Conservation (phyloP, 148 eudicot genomes). For the Silene latifolia region DNA sequence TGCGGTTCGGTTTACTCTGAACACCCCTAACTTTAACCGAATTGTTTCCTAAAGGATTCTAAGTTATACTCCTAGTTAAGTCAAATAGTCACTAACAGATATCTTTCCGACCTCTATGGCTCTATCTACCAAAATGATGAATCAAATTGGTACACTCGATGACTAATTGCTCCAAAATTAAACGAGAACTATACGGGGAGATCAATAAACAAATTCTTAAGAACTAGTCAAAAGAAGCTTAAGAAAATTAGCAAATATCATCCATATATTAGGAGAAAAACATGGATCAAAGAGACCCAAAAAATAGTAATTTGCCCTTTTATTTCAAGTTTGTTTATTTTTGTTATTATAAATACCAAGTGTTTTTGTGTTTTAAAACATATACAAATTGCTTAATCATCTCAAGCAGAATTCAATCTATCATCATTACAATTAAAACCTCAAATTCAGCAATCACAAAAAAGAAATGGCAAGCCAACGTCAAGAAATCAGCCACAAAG, state of each 20-base stretch:
- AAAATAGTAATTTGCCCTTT: not conserved
- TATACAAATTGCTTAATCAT: not conserved
- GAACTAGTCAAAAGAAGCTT: not conserved
- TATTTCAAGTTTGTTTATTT: not conserved
- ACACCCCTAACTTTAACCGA: too few species aligned
- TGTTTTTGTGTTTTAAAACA: not conserved
- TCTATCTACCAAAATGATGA: too few species aligned
- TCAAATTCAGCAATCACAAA: not conserved
- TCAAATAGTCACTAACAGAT: too few species aligned
- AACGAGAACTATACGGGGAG: not conserved
- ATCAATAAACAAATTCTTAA: too few species aligned
- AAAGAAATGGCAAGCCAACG: slow-evolving; percentile 33
- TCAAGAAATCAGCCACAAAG: slow-evolving; percentile 23
- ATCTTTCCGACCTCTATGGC: too few species aligned
- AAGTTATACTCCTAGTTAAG: too few species aligned
- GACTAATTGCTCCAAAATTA: too few species aligned
- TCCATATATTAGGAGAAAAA: slow-evolving; percentile 13
- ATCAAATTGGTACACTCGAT: too few species aligned
- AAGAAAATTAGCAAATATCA: not conserved
- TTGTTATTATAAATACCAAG: slow-evolving; percentile 13
- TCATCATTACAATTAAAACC: too few species aligned
- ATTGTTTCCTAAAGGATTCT: too few species aligned
- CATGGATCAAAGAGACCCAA: slow-evolving; percentile 12
- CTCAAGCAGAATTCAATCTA: too few species aligned
- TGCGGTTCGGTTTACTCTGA: too few species aligned